These are phyloP conservation scores for Cyclospora cayetanensis DNA, from an alignment of 169 alveolate species.

Conservation along the genomic window DNA sequence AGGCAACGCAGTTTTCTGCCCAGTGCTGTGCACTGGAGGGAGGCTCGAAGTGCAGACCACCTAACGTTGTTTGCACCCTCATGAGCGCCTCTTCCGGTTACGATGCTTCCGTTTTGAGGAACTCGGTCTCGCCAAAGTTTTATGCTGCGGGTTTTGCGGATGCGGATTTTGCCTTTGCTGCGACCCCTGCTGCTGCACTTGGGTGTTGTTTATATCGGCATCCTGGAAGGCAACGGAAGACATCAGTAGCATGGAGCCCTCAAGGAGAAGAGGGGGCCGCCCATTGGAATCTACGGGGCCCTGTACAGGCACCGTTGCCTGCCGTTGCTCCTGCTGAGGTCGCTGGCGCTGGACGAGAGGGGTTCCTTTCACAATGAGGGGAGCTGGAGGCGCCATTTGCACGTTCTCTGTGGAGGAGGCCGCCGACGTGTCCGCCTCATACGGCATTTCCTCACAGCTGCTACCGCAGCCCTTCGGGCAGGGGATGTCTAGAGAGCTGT, in stretches of 20 bases:
- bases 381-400: background rate
- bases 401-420: conserved; percentile 18
- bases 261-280: conserved; percentile 41
- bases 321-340: conserved; percentile 19
- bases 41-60: no score
- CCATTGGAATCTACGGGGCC: conserved; percentile 56
- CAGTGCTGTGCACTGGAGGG: no score
- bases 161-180: background rate
- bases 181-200: background rate
- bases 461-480: conserved; percentile 31
- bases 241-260: background rate
- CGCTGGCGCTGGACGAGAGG: conserved; percentile 52
- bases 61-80: background rate
- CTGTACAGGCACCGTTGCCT: background rate
- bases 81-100: background rate
- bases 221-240: background rate
- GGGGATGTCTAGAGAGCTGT: conserved; percentile 46
- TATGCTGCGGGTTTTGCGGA: background rate
- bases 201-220: background rate
- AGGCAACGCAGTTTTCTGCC: no score
- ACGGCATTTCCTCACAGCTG: conserved; percentile 3
- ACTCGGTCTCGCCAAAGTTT: no score
- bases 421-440: conserved; percentile 40
- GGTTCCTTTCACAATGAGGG: background rate
- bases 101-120: conserved; percentile 13